Evolutionary conservation across 257 asterid genomes (phyloP), one percentile per base, ranked within the genome.

Genomic region (Scutellaria minor): DNA sequence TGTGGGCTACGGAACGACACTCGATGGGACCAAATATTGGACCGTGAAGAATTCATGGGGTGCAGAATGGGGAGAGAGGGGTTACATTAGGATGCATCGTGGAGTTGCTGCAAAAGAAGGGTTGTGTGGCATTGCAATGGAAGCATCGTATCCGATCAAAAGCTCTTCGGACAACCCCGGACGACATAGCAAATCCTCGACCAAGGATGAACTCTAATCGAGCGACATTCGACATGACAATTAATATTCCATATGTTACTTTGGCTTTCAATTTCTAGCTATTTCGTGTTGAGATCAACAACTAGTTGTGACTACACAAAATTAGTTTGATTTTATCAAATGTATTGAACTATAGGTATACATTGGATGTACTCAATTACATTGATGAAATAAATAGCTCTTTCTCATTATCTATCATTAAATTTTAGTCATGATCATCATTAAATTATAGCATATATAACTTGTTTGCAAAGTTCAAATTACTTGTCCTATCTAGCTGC

Each of bases 41-140:
- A 83, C 66, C 0, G 95, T 90, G 76, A 90, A 78, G 72, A 92
- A 92, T 54, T 92, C 98, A 0, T 90, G 98, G 98, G 98, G 97
- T 37, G 5, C 70, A 0, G 87, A 83, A 58, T 93, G 98, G 98
- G 98, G 98, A 20, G 98, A 93, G 63, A 87, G 79, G 39, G 98
- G 98, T 5, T 93, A 90, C 68, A 76, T 93, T 8, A 85, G 98
- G 77, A 87, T 93, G 92, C 63, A 80, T 44, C 86, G 96, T 11
- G 94, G 86, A 8, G 64, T 85, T 4, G 37, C 10, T 1, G 86
- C 77, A 14, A 80, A 85, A 57, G 87, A 87, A 53, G 96, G 98
- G 10, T 78, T 80, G 1, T 93, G 98, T 75, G 98, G 98, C 2
- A 93, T 93, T 42, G 98, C 98, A 31, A 90, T 93, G 90, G 82